phyloP scores from a whole-genome alignment of 768 basidiomycete species.

The Lyophyllum semitale region DNA sequence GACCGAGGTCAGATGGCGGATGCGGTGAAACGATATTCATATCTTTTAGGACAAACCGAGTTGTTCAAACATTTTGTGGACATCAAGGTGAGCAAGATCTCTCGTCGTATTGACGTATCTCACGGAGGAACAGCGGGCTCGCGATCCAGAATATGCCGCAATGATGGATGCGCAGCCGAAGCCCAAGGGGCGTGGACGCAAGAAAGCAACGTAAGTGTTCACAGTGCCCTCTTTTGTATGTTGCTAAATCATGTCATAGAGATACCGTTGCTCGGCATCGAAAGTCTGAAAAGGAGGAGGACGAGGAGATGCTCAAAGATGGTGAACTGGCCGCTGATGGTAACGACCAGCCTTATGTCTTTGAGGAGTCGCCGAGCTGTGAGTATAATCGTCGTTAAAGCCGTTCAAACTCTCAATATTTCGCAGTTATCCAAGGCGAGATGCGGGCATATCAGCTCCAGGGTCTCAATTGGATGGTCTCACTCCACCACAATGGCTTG shows the following conservation, averaged over 20 bases:
- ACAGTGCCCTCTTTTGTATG: background rate
- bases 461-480: conserved; percentile 97
- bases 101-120: background rate
- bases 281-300: conserved; percentile 98
- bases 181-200: conserved; percentile 81
- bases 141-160: conserved; percentile 92
- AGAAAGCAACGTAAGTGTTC: conserved; percentile 70
- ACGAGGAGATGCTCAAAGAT: conserved; percentile 91
- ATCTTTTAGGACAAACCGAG: conserved; percentile 97
- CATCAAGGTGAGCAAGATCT: conserved; percentile 65
- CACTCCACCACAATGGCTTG: conserved; percentile 92
- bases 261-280: conserved; percentile 82
- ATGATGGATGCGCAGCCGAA: conserved; percentile 87
- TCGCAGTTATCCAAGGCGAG: conserved; percentile 79
- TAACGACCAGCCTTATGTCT: conserved; percentile 89
- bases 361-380: conserved; percentile 94
- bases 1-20: conserved; percentile 68
- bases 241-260: conserved; percentile 34
- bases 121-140: conserved; percentile 57
- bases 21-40: conserved; percentile 95
- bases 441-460: conserved; percentile 97
- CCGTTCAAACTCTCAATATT: background rate
- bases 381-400: conserved; percentile 24
- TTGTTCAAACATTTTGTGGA: conserved; percentile 98
- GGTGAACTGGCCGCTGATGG: conserved; percentile 79